Base-by-base conservation (phyloP, 805 yeast species). In the Vanderwaltozyma tropicalis region DNA sequence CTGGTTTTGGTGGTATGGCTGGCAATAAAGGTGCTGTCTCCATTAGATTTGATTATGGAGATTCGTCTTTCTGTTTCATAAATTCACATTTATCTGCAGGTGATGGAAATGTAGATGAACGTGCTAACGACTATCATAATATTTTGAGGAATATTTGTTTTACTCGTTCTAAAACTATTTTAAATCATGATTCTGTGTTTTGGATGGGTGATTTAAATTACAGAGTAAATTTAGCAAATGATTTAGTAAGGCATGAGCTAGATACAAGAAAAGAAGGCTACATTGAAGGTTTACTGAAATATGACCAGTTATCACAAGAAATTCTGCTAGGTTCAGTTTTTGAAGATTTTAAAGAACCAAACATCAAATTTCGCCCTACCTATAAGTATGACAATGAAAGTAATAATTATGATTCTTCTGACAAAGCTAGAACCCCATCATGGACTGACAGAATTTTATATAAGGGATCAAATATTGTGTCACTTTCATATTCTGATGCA, bases 1-100 rank as follows among this genome's bases (percentile, higher is more conserved):
- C 97, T 0, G 98, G 97, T 0, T 66, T 92, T 38, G 95, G 96
- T 22, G 98, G 98, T 28, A 89, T 92, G 64, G 77, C 97, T 0
- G 98, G 96, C 9, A 89, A 92, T 57, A 89, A 89, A 59, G 98
- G 98, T 34, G 96, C 94, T 3, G 92, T 88, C 43, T 96, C 95
- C 0, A 85, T 92, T 9, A 70, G 96, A 42, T 83, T 89, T 61
- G 74, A 80, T 37, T 85, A 72, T 58, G 92, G 94, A 0, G 71
- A 78, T 31, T 80, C 95, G 0, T 68, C 80, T 1, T 79, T 87
- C 52, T 86, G 94, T 45, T 76, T 87, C 53, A 72, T 92, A 19
- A 89, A 92, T 38, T 83, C 95, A 0, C 99, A 92, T 64, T 65
- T 92, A 45, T 95, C 98, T 0, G 96, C 98, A 0, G 99, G 99